Evolutionary conservation across 1,284 basidiomycete species (phyloP).

Genomic region (Cryptococcus wingfieldii): DNA sequence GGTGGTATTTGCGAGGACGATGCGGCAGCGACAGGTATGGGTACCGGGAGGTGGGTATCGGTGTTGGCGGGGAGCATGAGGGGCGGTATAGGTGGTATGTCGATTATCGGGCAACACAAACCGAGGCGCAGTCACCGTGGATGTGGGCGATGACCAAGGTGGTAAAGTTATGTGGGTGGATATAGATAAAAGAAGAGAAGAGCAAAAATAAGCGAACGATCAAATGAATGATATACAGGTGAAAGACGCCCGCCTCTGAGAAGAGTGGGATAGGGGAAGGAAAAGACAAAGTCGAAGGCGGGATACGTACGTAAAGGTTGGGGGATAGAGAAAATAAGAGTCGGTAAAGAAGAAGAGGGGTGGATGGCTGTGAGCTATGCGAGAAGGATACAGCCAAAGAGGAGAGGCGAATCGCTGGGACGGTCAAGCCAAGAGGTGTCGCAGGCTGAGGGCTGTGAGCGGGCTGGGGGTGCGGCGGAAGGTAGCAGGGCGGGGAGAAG

Average conservation of each 20-base stretch:
- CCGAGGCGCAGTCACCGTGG: not conserved
- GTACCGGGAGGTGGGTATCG: not conserved
- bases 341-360: not conserved
- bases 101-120: not conserved
- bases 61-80: not conserved
- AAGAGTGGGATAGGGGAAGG: not conserved
- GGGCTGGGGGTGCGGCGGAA: no score
- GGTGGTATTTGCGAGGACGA: not conserved
- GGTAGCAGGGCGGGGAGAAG: no score
- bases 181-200: slow-evolving; percentile 2
- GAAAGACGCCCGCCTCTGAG: not conserved
- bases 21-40: not conserved
- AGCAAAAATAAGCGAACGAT: slow-evolving; percentile 7
- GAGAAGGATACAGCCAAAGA: no score
- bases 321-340: not conserved
- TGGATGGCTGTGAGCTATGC: no score
- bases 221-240: not conserved
- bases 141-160: not conserved
- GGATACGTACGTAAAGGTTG: not conserved
- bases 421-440: no score
- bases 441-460: no score
- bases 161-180: not conserved
- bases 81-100: not conserved
- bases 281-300: not conserved
- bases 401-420: no score